phyloP scores from a whole-genome alignment of 139 green algal genomes.

The Micractinium sp. region DNA sequence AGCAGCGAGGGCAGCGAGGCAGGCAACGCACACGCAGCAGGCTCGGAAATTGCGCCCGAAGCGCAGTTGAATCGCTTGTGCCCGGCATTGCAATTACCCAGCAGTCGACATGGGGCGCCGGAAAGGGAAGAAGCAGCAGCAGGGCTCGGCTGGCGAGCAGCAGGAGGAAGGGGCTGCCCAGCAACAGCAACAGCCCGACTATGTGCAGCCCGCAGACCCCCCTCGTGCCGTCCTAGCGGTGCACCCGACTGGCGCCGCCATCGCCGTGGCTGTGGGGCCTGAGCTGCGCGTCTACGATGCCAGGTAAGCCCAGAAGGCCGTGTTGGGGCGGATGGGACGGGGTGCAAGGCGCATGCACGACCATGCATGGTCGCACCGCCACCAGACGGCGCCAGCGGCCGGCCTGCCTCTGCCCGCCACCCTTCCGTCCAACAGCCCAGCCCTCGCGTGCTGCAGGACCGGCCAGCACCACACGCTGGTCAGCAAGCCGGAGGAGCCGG shows the following conservation, averaged over 20 bases:
- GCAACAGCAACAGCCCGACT: background rate
- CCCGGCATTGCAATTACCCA: background rate
- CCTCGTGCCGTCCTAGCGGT: constrained; percentile 11
- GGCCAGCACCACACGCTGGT: background rate
- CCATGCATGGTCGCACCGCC: background rate
- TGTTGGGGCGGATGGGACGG: background rate
- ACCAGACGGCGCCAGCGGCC: background rate
- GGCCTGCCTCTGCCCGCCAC: background rate
- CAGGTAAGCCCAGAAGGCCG: background rate
- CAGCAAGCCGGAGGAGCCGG: background rate
- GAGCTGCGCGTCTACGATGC: constrained; percentile 40
- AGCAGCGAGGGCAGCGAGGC: background rate
- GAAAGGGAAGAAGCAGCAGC: background rate
- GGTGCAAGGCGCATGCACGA: background rate
- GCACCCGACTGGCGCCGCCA: background rate
- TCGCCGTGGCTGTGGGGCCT: constrained; percentile 30
- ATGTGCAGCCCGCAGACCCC: constrained; percentile 9
- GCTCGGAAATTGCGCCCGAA: background rate
- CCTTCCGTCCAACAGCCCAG: background rate
- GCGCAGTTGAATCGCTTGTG: background rate
- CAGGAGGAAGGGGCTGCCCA: background rate
- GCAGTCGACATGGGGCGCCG: background rate
- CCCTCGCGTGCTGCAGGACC: background rate
- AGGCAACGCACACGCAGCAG: background rate
- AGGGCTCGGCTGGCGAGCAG: background rate